Conservation (phyloP, 352 stramenopile species). For the Globisporangium perplexum region DNA sequence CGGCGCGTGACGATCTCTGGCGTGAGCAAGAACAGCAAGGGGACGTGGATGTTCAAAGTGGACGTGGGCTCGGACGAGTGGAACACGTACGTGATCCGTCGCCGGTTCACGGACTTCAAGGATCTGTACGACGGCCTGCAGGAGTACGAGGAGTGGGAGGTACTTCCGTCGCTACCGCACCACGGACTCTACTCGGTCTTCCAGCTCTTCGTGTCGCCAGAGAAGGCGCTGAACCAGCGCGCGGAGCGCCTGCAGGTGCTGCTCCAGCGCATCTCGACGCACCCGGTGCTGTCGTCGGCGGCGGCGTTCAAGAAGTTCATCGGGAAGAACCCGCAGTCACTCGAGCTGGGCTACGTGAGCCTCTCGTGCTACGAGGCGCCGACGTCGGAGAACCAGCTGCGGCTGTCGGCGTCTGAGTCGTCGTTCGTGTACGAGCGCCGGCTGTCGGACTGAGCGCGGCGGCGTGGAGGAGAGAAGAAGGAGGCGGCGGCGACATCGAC, state of each 20-base stretch:
- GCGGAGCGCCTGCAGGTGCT: constrained; percentile 48
- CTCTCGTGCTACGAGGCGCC: constrained; percentile 66
- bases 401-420: constrained; percentile 13
- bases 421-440: constrained; percentile 13
- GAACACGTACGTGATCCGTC: constrained; percentile 59
- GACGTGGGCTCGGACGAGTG: constrained; percentile 49
- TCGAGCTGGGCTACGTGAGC: constrained; percentile 63
- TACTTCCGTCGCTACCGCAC: constrained; percentile 43
- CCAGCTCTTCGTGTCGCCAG: constrained; percentile 59
- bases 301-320: constrained; percentile 51
- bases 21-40: constrained; percentile 55
- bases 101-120: constrained; percentile 75
- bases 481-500: too few species aligned
- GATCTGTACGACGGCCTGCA: constrained; percentile 56
- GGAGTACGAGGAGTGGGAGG: constrained; percentile 13
- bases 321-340: constrained; percentile 63
- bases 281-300: constrained; percentile 39
- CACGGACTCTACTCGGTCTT: constrained; percentile 64
- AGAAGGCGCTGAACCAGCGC: constrained; percentile 47
- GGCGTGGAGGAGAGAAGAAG: too few species aligned
- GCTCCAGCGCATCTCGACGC: constrained; percentile 48
- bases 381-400: constrained; percentile 27
- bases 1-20: constrained; percentile 53
- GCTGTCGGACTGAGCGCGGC: constrained; percentile 6
- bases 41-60: constrained; percentile 77